These are phyloP conservation scores for Sarocladiaceae sp. DNA, from an alignment of 2,329 filamentous ascomycete species.

Conservation along the genomic window DNA sequence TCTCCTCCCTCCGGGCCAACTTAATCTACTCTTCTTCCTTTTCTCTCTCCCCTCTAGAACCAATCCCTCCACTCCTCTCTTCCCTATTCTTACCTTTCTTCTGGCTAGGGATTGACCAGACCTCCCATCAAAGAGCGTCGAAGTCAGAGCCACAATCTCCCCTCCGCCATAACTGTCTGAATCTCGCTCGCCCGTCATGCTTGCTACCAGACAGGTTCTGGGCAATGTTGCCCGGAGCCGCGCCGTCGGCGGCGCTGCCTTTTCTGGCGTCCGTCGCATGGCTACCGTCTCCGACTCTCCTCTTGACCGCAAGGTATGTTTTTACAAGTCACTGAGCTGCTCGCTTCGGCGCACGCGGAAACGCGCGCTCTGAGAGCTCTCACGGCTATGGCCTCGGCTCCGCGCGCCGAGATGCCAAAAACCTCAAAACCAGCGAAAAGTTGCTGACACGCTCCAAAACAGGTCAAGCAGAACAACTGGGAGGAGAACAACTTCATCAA, in stretches of 20 bases:
- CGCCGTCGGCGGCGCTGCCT: conserved; percentile 50
- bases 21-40: conserved; percentile 3
- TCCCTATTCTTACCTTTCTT: background rate
- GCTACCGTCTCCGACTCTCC: conserved; percentile 83
- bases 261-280: conserved; percentile 62
- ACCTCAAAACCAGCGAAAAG: background rate
- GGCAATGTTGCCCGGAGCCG: conserved; percentile 59
- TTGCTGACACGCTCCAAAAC: background rate
- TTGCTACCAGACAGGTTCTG: conserved; percentile 68
- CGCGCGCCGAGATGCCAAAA: background rate
- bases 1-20: conserved; percentile 6
- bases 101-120: conserved; percentile 7
- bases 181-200: conserved; percentile 44
- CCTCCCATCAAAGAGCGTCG: conserved; percentile 2
- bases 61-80: conserved; percentile 6
- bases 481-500: conserved; percentile 98
- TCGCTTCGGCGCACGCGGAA: too few relatives aligned
- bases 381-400: background rate
- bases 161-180: background rate
- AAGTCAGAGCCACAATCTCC: conserved; percentile 5
- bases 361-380: too few relatives aligned
- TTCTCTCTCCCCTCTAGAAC: background rate
- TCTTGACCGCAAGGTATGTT: conserved; percentile 78
- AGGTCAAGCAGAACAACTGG: conserved; percentile 93
- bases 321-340: too few relatives aligned